Conservation (phyloP, 164 flowering plant species). For the Stephania yunnanensis region DNA sequence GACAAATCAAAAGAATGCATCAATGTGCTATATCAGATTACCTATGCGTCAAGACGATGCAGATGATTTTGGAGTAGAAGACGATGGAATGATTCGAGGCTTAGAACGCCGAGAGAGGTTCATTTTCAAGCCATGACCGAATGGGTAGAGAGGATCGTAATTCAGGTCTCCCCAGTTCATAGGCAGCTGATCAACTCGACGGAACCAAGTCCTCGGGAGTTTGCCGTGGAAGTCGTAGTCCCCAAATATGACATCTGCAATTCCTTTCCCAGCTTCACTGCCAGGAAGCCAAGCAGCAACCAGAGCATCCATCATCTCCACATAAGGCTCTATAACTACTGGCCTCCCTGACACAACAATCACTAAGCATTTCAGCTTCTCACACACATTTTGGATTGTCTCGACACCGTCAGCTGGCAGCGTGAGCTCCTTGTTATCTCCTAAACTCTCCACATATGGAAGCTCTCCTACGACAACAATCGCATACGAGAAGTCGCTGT, state of each 20-base stretch:
- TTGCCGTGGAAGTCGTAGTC: conserved; percentile 37
- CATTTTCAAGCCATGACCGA: conserved; percentile 36
- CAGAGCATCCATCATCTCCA: conserved; percentile 33
- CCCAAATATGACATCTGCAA: conserved; percentile 44
- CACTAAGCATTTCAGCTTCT: conserved; percentile 28
- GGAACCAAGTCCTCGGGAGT: conserved; percentile 47
- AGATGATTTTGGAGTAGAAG: conserved; percentile 1
- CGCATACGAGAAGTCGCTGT: conserved; percentile 23
- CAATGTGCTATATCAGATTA: background rate
- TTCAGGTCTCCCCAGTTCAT: conserved; percentile 42
- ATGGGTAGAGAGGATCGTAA: conserved; percentile 40
- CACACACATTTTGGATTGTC: conserved; percentile 24
- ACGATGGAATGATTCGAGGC: background rate
- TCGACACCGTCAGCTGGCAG: conserved; percentile 23
- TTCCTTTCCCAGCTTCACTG: conserved; percentile 40
- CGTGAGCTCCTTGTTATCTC: conserved; percentile 27
- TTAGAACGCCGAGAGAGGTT: background rate
- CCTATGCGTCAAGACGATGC: background rate
- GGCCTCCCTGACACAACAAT: conserved; percentile 38
- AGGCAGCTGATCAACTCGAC: conserved; percentile 38
- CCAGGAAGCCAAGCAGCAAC: conserved; percentile 55
- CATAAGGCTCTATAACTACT: conserved; percentile 33
- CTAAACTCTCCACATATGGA: conserved; percentile 31
- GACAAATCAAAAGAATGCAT: background rate
- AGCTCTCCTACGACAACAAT: conserved; percentile 36